Conservation (phyloP, 2,329 filamentous ascomycete genomes). For the Magnaporthales sp. region DNA sequence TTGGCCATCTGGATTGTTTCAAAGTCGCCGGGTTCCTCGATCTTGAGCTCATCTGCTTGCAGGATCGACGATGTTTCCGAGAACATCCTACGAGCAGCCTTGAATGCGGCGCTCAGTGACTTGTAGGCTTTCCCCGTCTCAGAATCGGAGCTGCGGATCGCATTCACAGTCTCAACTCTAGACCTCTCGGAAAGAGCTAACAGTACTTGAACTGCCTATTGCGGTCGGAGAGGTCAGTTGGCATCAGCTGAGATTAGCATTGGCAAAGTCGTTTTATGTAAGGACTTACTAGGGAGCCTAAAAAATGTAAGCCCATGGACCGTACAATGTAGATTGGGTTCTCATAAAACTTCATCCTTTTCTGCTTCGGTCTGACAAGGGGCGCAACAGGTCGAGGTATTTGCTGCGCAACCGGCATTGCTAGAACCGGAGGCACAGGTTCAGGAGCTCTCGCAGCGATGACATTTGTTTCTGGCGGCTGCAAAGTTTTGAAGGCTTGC, state of each 20-base stretch:
- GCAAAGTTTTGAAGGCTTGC: slow-evolving; percentile 5
- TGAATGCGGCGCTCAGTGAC: slow-evolving; percentile 22
- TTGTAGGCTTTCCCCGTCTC: slow-evolving; percentile 26
- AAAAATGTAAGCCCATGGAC: slow-evolving; percentile 24
- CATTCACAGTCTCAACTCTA: slow-evolving; percentile 18
- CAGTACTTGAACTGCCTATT: slow-evolving; percentile 26
- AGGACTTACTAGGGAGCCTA: slow-evolving; percentile 21
- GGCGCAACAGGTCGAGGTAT: background rate
- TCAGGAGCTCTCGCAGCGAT: background rate
- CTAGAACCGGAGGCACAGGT: background rate
- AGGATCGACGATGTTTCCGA: slow-evolving; percentile 21
- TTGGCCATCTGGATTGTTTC: slow-evolving; percentile 38
- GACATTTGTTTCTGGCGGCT: background rate
- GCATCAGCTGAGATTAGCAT: background rate
- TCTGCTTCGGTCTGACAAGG: slow-evolving; percentile 13
- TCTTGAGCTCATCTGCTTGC: slow-evolving; percentile 26
- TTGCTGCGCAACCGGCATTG: background rate
- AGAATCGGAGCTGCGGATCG: slow-evolving; percentile 19
- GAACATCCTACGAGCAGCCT: slow-evolving; percentile 22
- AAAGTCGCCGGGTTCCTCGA: slow-evolving; percentile 26
- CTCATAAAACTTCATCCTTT: slow-evolving; percentile 24
- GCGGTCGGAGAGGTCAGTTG: background rate
- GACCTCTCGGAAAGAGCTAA: slow-evolving; percentile 25
- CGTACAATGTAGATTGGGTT: slow-evolving; percentile 24
- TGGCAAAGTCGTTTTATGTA: background rate